These are phyloP conservation scores for Crinitomyces ghanaensis DNA, from an alignment of 805 yeast genomes.

Conservation along the genomic window DNA sequence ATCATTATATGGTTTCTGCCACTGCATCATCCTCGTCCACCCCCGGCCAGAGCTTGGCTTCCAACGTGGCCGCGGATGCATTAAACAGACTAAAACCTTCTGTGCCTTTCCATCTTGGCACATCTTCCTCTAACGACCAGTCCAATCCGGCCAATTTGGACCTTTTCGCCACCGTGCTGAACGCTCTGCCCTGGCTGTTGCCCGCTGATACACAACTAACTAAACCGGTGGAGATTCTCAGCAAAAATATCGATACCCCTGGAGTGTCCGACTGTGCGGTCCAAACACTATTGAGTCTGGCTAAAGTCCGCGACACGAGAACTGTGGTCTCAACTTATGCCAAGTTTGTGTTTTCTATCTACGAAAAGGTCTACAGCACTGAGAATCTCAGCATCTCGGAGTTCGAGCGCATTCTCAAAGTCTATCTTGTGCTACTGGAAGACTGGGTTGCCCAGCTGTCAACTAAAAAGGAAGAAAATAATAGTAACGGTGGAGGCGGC, in stretches of 20 bases:
- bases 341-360: constrained; percentile 66
- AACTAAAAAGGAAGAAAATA: constrained; percentile 15
- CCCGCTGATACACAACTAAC: constrained; percentile 29
- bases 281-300: constrained; percentile 51
- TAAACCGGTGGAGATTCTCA: constrained; percentile 59
- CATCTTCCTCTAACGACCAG: constrained; percentile 19
- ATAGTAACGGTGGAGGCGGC: constrained; percentile 22
- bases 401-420: constrained; percentile 43
- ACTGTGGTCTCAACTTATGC: constrained; percentile 64
- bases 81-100: constrained; percentile 29
- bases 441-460: constrained; percentile 50
- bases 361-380: constrained; percentile 38
- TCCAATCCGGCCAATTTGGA: constrained; percentile 39
- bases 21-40: too few relatives aligned
- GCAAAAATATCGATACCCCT: constrained; percentile 57
- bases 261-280: constrained; percentile 55
- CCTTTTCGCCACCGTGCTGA: constrained; percentile 57
- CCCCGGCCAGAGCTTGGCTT: too few relatives aligned
- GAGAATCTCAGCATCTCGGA: constrained; percentile 49
- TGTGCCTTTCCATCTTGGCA: constrained; percentile 28
- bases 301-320: constrained; percentile 58
- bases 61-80: too few relatives aligned
- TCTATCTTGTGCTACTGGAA: constrained; percentile 68
- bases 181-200: constrained; percentile 62
- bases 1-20: too few relatives aligned